phyloP scores from a whole-genome alignment of 148 eudicot species.

The Rhododendron simsii region DNA sequence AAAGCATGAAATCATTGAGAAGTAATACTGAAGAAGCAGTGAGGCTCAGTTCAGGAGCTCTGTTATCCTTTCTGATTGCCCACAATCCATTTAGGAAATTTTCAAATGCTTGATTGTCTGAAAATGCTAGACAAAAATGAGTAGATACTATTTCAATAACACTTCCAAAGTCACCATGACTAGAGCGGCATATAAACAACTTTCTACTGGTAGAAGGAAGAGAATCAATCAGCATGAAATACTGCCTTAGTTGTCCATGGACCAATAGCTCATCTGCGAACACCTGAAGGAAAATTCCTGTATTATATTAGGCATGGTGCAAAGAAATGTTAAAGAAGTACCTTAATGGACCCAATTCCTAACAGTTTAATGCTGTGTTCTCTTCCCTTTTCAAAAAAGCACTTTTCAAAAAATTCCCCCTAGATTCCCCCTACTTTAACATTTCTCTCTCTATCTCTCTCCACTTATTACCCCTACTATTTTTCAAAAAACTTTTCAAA shows the following conservation, averaged over 20 bases:
- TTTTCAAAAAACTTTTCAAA: no score
- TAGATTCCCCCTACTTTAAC: no score
- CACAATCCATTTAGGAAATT: constrained; percentile 37
- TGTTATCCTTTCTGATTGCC: constrained; percentile 17
- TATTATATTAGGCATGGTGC: constrained; percentile 10
- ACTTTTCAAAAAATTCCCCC: no score
- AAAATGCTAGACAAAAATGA: constrained; percentile 54
- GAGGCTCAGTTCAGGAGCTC: constrained; percentile 47
- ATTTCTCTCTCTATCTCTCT: no score
- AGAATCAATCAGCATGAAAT: constrained; percentile 33
- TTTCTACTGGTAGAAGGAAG: constrained; percentile 24
- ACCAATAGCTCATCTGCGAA: constrained; percentile 63
- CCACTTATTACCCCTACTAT: no score
- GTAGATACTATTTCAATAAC: constrained; percentile 46
- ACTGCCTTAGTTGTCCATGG: constrained; percentile 37
- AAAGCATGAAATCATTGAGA: constrained; percentile 44
- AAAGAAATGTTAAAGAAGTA: not conserved
- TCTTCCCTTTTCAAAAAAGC: no score
- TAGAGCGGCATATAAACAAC: constrained; percentile 17
- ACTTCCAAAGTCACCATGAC: constrained; percentile 35
- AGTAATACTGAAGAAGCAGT: constrained; percentile 53
- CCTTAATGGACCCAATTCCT: not conserved
- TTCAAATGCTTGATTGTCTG: constrained; percentile 38
- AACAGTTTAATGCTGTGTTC: not conserved
- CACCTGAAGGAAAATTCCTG: constrained; percentile 42